phyloP scores from a whole-genome alignment of 768 basidiomycete genomes.

The Tylopilus vinaceipallidus region DNA sequence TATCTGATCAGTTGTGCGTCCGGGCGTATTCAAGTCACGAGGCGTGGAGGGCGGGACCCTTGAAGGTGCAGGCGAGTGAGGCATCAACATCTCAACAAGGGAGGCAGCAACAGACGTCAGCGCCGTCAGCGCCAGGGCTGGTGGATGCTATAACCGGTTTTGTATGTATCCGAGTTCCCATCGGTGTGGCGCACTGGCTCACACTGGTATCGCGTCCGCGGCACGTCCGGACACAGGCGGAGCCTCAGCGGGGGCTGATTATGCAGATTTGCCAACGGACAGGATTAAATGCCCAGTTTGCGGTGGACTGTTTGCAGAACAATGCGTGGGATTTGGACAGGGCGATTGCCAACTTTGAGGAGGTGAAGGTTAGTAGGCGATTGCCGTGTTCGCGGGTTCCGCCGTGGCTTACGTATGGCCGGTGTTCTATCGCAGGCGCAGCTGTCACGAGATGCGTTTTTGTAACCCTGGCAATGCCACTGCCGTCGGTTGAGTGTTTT shows the following conservation, averaged over 20 bases:
- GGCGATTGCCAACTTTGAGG: slow-evolving; percentile 83
- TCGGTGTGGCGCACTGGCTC: slow-evolving; percentile 11
- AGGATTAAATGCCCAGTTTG: slow-evolving; percentile 72
- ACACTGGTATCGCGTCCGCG: slow-evolving; percentile 1
- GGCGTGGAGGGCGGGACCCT: slow-evolving; percentile 74
- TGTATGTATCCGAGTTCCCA: slow-evolving; percentile 42
- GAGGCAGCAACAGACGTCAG: slow-evolving; percentile 20
- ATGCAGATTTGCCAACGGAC: slow-evolving; percentile 71
- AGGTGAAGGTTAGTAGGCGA: slow-evolving; percentile 67
- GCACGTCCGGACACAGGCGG: slow-evolving; percentile 45
- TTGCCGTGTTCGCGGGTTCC: neutral
- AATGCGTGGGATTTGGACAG: slow-evolving; percentile 83
- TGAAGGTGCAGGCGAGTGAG: slow-evolving; percentile 63
- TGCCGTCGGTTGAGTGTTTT: too few relatives aligned
- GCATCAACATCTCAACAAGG: slow-evolving; percentile 18
- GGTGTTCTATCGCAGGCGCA: slow-evolving; percentile 38
- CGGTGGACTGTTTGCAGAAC: slow-evolving; percentile 80
- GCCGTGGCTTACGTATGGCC: slow-evolving; percentile 27
- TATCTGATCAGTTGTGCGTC: slow-evolving; percentile 85
- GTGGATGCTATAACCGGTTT: slow-evolving; percentile 53
- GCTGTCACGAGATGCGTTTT: slow-evolving; percentile 53
- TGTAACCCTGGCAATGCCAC: slow-evolving; percentile 45
- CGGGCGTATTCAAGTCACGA: slow-evolving; percentile 81
- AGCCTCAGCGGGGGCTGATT: slow-evolving; percentile 68
- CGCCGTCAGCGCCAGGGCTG: slow-evolving; percentile 39